These are phyloP conservation scores for Trichomonascus vanleenenianus DNA, from an alignment of 805 yeast genomes.

Conservation along the genomic window DNA sequence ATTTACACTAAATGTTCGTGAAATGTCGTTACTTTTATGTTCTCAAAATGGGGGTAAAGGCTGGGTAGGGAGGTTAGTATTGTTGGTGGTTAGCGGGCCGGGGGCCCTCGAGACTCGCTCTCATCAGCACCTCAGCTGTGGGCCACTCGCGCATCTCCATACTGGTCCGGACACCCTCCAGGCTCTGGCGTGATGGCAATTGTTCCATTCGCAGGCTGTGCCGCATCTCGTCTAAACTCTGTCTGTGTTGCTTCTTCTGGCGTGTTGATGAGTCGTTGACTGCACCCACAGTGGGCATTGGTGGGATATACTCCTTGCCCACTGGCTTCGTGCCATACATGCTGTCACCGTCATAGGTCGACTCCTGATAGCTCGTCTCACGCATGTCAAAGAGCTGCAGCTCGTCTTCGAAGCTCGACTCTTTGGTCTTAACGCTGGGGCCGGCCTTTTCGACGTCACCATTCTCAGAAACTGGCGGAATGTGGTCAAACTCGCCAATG, in stretches of 20 bases:
- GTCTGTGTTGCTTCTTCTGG: conserved; percentile 5
- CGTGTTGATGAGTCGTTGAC: too few relatives aligned
- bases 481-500: conserved; percentile 15
- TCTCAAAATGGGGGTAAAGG: too few relatives aligned
- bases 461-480: conserved; percentile 5
- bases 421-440: neutral
- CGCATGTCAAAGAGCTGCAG: neutral
- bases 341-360: conserved; percentile 1
- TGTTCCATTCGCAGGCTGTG: conserved; percentile 19
- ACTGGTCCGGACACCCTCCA: conserved; percentile 17
- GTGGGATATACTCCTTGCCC: neutral
- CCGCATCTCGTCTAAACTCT: conserved; percentile 23
- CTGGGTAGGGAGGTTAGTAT: too few relatives aligned
- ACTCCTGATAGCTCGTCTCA: neutral
- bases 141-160: conserved; percentile 26
- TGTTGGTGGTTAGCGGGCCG: too few relatives aligned
- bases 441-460: neutral
- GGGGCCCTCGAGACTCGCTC: conserved; percentile 1
- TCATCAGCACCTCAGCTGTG: conserved; percentile 29
- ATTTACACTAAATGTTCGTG: neutral
- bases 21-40: too few relatives aligned
- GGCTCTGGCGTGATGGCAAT: conserved; percentile 14
- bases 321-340: conserved; percentile 1
- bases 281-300: conserved; percentile 1
- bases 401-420: neutral